Evolutionary conservation across 441 rosid species (phyloP), one percentile per base, ranked within the genome.

Genomic region (Oxalis stricta): DNA sequence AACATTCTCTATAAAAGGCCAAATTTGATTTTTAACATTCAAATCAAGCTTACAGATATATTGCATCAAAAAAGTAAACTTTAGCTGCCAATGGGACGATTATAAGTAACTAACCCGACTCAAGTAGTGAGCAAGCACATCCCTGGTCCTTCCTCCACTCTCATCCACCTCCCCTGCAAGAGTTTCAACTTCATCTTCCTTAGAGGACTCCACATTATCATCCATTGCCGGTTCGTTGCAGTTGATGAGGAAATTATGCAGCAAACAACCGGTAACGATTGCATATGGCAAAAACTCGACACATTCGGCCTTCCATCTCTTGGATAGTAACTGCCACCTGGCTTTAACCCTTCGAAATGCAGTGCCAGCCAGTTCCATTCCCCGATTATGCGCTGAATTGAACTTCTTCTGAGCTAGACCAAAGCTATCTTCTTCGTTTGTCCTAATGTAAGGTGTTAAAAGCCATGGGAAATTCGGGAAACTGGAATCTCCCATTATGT

Each of bases 381-480:
- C 84, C 5, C 47, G 59, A 38, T 46, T 41, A 31, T 78, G 65
- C 38, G 52, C 66, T 1, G 61, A 46, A 48, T 84, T 76, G 59
- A 76, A 84, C 59, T 75, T 75, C 34, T 44, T 60, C 52, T 58
- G 52, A 0, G 52, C 54, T 0, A 61, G 63, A 21, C 69, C 47
- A 2, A 59, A 68, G 52, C 72, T 52, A 28, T 68, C 71, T 14
- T 61, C 82, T 7, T 75, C 82, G 4, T 56, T 52, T 10, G 48
- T 29, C 34, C 44, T 41, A 10, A 32, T 15, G 40, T 72, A 82
- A 42, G 86, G 84, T 24, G 84, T 77, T 54, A 82, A 17, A 33
- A 82, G 77, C 95, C 93, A 85, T 8, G 79, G 68, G 48, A 75
- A 38, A 11, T 75, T 55, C n/a, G 95, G 86, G 35, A 82, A 73